phyloP scores from a whole-genome alignment of 2,329 filamentous ascomycete species.

The Monilinia fructicola region DNA sequence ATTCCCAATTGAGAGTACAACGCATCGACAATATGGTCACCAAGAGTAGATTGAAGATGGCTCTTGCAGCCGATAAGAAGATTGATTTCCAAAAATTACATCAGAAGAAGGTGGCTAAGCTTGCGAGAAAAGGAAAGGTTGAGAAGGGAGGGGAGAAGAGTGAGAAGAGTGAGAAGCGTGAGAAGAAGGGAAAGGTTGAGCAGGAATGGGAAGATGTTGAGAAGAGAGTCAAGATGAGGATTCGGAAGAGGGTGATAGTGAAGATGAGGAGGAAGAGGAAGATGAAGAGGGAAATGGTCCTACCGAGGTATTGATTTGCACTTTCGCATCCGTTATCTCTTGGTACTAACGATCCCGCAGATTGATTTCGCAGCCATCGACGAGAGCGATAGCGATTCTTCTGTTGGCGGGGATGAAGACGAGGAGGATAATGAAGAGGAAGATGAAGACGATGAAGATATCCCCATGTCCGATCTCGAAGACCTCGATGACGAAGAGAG shows the following conservation, averaged over 20 bases:
- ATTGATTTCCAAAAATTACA: slow-evolving; percentile 51
- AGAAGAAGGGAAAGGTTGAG: slow-evolving; percentile 51
- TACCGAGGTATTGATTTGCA: slow-evolving; percentile 30
- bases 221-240: slow-evolving; percentile 37
- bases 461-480: slow-evolving; percentile 84
- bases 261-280: slow-evolving; percentile 40
- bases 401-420: slow-evolving; percentile 48
- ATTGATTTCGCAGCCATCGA: slow-evolving; percentile 56
- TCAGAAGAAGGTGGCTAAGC: slow-evolving; percentile 42
- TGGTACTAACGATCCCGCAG: slow-evolving; percentile 38
- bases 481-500: slow-evolving; percentile 75
- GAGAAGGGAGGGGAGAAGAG: slow-evolving; percentile 44
- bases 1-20: slow-evolving; percentile 18
- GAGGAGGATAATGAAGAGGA: slow-evolving; percentile 42
- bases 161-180: slow-evolving; percentile 50
- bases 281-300: slow-evolving; percentile 25
- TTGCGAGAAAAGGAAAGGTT: slow-evolving; percentile 49
- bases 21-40: slow-evolving; percentile 38
- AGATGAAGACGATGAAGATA: slow-evolving; percentile 79
- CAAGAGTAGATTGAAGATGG: slow-evolving; percentile 52
- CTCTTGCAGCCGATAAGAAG: slow-evolving; percentile 56
- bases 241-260: slow-evolving; percentile 34
- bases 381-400: slow-evolving; percentile 58
- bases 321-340: slow-evolving; percentile 1
- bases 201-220: slow-evolving; percentile 49